A percentile compares a stretch with the other conserved stretches of the same genome.
Evolutionary conservation across 192 early-diverging fungal species (phyloP).

Genomic region (Dissophora globulifera): DNA sequence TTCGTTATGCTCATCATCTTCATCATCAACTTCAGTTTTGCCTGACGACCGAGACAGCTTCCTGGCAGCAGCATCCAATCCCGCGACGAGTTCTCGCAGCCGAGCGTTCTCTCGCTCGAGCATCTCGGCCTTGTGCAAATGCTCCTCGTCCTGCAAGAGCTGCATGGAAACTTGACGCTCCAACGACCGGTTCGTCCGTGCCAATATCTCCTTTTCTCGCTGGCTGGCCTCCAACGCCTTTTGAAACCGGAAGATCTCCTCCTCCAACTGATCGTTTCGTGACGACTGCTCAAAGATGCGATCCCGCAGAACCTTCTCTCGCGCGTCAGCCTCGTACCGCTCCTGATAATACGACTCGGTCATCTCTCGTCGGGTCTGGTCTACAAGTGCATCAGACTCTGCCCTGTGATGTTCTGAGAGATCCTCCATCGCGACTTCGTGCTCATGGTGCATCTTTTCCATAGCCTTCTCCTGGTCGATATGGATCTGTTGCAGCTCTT

Average conservation of each 20-base stretch:
- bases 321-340: slow-evolving; percentile 14
- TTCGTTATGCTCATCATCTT: slow-evolving; percentile 1
- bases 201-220: slow-evolving; percentile 14
- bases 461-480: slow-evolving; percentile 15
- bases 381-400: background rate
- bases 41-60: background rate
- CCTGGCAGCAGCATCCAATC: slow-evolving; percentile 14
- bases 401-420: slow-evolving; percentile 4
- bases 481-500: slow-evolving; percentile 22
- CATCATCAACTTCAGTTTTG: background rate
- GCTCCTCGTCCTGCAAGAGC: slow-evolving; percentile 37
- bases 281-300: slow-evolving; percentile 2
- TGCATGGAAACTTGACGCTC: slow-evolving; percentile 44
- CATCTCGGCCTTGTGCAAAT: slow-evolving; percentile 25
- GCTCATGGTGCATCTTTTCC: slow-evolving; percentile 9
- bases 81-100: slow-evolving; percentile 1
- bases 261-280: slow-evolving; percentile 17
- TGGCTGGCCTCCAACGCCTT: background rate
- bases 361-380: background rate
- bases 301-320: slow-evolving; percentile 29
- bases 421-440: slow-evolving; percentile 2
- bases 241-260: slow-evolving; percentile 23
- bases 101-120: slow-evolving; percentile 20
- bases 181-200: slow-evolving; percentile 25
- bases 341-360: slow-evolving; percentile 9